Conservation (phyloP, 192 early-diverging fungal genomes). For the Coemansia aciculifera region DNA sequence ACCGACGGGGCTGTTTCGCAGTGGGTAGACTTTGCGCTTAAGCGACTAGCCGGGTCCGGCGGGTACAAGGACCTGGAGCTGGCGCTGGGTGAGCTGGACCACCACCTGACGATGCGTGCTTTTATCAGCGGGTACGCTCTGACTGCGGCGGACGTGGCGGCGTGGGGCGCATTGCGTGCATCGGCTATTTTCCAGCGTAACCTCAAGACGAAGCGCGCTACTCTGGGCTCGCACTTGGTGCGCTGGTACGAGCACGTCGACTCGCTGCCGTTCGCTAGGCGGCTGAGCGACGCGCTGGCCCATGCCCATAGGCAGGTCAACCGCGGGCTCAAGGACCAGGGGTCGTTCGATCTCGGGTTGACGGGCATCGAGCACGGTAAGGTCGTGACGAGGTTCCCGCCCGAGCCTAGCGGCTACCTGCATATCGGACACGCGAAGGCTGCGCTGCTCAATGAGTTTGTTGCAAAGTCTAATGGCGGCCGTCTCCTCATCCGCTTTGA, state of each 20-base stretch:
- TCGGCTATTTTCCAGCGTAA: constrained; percentile 76
- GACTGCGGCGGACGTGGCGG: constrained; percentile 77
- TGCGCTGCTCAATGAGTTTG: constrained; percentile 94
- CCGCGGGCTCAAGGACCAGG: constrained; percentile 68
- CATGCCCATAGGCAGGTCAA: constrained; percentile 9
- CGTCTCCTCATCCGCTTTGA: constrained; percentile 96
- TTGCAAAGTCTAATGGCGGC: constrained; percentile 88
- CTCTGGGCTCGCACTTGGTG: constrained; percentile 66
- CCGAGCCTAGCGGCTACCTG: constrained; percentile 97
- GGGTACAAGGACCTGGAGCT: constrained; percentile 74
- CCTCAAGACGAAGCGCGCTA: constrained; percentile 67
- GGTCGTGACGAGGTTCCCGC: constrained; percentile 97
- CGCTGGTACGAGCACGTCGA: constrained; percentile 81
- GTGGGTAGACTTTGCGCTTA: constrained; percentile 73
- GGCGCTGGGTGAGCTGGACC: constrained; percentile 72
- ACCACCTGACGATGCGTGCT: constrained; percentile 79
- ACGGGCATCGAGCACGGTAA: constrained; percentile 76
- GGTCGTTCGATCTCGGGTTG: constrained; percentile 91
- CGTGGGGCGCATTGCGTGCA: constrained; percentile 87
- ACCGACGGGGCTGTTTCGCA: constrained; percentile 55
- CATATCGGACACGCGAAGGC: constrained; percentile 99
- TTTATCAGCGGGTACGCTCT: constrained; percentile 76
- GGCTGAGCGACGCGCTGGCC: constrained; percentile 32
- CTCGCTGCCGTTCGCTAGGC: constrained; percentile 58
- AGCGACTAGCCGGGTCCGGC: constrained; percentile 55